Conservation (phyloP, 345 rosid species). For the Zanthoxylum bungeanum region DNA sequence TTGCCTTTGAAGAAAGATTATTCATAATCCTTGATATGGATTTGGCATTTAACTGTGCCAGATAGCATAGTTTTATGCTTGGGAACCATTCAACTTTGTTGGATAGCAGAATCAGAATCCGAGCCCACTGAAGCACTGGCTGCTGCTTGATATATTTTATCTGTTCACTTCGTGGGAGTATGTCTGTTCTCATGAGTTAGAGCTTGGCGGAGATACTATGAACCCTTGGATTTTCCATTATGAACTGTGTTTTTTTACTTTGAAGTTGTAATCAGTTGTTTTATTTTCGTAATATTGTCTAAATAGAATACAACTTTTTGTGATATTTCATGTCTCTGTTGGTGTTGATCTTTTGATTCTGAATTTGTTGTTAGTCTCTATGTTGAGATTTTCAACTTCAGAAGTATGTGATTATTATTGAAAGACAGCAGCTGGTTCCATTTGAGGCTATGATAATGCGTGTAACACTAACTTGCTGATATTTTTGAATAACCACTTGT, state of each 20-base stretch:
- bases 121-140: slow-evolving; percentile 35
- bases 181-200: neutral
- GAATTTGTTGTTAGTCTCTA: neutral
- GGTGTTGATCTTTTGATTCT: neutral
- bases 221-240: slow-evolving; percentile 3
- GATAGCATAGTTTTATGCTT: too few relatives aligned
- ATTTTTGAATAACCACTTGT: neutral
- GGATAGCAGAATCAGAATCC: slow-evolving; percentile 30
- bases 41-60: too few relatives aligned
- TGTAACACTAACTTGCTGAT: neutral
- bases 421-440: neutral
- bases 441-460: neutral
- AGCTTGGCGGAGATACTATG: neutral
- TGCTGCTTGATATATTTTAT: slow-evolving; percentile 16
- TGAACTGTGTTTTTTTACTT: neutral
- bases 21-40: neutral
- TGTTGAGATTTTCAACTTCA: neutral
- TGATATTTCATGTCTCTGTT: neutral
- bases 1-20: neutral
- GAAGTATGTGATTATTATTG: neutral
- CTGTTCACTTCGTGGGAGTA: neutral
- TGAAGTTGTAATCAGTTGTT: slow-evolving; percentile 6
- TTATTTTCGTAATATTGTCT: neutral
- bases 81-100: too few relatives aligned
- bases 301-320: neutral